Conservation (phyloP, 23 red algal genomes). For the Gracilaria caudata region DNA sequence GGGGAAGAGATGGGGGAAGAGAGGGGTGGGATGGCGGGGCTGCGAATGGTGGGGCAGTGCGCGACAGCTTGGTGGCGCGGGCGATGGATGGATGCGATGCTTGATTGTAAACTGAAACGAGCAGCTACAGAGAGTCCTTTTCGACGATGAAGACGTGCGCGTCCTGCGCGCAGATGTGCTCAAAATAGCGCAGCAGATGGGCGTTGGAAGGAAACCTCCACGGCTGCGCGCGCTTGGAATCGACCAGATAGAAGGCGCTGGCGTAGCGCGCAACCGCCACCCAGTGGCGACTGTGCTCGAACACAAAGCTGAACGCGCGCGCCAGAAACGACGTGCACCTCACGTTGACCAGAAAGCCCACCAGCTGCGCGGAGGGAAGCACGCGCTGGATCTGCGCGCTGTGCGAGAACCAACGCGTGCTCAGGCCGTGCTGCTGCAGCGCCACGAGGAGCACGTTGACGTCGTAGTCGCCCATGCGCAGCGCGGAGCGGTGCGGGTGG, state of each 20-base stretch:
- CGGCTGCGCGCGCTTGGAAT: conserved; percentile 5
- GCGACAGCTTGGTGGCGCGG: no score
- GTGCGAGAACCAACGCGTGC: conserved; percentile 22
- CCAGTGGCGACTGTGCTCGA: conserved; percentile 40
- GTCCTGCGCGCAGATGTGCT: not conserved
- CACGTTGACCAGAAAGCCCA: conserved; percentile 49
- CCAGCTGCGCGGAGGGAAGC: not conserved
- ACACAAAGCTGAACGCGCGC: not conserved
- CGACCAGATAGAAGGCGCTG: conserved; percentile 17
- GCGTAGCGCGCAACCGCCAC: conserved; percentile 14
- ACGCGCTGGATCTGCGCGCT: not conserved
- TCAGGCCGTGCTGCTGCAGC: conserved; percentile 25
- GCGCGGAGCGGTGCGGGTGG: conserved; percentile 17
- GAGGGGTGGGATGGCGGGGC: no score
- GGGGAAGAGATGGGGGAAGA: no score
- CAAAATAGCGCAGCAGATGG: not conserved
- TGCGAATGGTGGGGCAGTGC: no score
- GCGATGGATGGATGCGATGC: no score
- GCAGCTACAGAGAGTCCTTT: no score
- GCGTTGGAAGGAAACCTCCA: not conserved
- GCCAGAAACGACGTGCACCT: not conserved
- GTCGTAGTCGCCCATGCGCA: conserved; percentile 62
- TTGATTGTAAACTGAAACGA: no score
- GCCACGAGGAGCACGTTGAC: conserved; percentile 54
- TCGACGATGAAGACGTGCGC: conserved; percentile 23